Evolutionary conservation across 805 yeast species (phyloP).

Genomic region (Dipodascus albidus): DNA sequence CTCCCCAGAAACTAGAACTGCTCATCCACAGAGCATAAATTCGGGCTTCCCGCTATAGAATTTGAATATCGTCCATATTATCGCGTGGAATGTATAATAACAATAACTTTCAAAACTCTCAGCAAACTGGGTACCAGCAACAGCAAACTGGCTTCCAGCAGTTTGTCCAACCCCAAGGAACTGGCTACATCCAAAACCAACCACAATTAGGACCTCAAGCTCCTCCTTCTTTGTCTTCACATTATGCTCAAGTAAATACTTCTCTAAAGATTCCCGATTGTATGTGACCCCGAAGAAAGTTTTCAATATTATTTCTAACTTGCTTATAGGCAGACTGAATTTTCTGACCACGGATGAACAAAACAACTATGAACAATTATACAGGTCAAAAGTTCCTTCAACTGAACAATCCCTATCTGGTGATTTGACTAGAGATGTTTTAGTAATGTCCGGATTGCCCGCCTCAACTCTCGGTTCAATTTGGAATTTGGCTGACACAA

Average conservation of each 20-base stretch:
- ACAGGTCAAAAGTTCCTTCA: constrained; percentile 55
- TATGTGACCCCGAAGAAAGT: constrained; percentile 5
- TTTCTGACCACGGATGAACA: constrained; percentile 82
- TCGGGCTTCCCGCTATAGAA: no score
- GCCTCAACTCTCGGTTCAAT: constrained; percentile 71
- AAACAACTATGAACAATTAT: constrained; percentile 72
- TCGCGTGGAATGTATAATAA: not conserved
- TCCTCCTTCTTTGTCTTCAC: constrained; percentile 26
- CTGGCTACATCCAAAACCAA: constrained; percentile 11
- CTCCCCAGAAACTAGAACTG: no score
- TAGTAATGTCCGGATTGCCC: constrained; percentile 66
- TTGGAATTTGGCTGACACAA: constrained; percentile 84
- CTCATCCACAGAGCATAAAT: no score
- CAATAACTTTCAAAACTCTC: not conserved
- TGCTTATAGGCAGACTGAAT: constrained; percentile 50
- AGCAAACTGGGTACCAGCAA: constrained; percentile 5
- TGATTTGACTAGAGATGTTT: constrained; percentile 66
- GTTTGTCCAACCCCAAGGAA: constrained; percentile 2
- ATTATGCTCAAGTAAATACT: constrained; percentile 25
- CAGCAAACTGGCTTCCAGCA: constrained; percentile 2
- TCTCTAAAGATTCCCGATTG: constrained; percentile 20
- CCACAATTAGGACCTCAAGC: constrained; percentile 23
- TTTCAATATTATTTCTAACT: not conserved
- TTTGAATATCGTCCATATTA: no score
- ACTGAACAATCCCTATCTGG: constrained; percentile 47